Conservation (phyloP, 352 stramenopile species). For the Phytophthora quininea region DNA sequence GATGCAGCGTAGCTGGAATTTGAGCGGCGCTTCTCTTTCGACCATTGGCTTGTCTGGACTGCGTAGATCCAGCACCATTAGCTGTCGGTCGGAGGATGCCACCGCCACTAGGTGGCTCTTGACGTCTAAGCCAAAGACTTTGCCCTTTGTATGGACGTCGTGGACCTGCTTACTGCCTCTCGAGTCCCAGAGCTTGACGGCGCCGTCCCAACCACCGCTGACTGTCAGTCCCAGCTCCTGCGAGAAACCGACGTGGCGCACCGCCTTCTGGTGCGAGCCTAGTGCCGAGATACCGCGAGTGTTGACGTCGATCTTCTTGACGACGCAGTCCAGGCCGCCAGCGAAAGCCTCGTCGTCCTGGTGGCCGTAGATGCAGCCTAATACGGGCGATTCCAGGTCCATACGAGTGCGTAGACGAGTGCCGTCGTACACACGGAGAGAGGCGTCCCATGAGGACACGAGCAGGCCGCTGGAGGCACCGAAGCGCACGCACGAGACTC, state of each 20-base stretch:
- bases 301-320: conserved; percentile 63
- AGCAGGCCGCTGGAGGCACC: conserved; percentile 60
- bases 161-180: conserved; percentile 56
- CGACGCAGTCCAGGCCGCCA: conserved; percentile 70
- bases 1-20: conserved; percentile 93
- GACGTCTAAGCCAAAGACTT: conserved; percentile 76
- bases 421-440: conserved; percentile 73
- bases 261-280: conserved; percentile 54
- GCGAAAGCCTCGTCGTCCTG: conserved; percentile 71
- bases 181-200: conserved; percentile 70
- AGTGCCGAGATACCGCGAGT: conserved; percentile 43
- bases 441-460: conserved; percentile 80
- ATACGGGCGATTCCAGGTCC: conserved; percentile 74
- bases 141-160: conserved; percentile 46
- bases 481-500: conserved; percentile 86
- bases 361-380: conserved; percentile 71
- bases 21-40: conserved; percentile 78
- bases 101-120: conserved; percentile 63
- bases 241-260: conserved; percentile 66
- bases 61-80: conserved; percentile 86
- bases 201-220: conserved; percentile 74
- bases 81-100: conserved; percentile 56
- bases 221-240: conserved; percentile 57
- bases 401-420: conserved; percentile 55
- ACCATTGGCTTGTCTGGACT: conserved; percentile 71